phyloP scores from a whole-genome alignment of 2,329 filamentous ascomycete species.

The Colletotrichum sp. region DNA sequence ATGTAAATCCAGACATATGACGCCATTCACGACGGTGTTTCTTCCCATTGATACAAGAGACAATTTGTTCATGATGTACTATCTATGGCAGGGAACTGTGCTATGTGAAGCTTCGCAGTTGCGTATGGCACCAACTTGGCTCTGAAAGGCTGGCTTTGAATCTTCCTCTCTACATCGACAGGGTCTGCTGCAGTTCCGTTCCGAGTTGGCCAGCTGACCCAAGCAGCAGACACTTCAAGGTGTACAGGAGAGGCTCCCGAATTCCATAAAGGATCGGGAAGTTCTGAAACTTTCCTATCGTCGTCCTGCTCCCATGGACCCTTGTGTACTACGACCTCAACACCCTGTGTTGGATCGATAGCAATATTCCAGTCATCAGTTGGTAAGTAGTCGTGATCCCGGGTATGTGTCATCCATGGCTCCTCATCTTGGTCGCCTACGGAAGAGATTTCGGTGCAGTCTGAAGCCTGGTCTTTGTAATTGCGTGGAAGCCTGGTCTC shows the following conservation, averaged over 20 bases:
- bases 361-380: constrained; percentile 35
- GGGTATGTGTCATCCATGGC: constrained; percentile 23
- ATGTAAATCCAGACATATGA: too few relatives aligned
- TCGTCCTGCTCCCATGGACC: constrained; percentile 25
- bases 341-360: constrained; percentile 24
- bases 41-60: not conserved
- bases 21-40: fast-evolving
- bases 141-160: constrained; percentile 22
- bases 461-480: constrained; percentile 22
- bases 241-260: constrained; percentile 36
- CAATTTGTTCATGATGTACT: not conserved
- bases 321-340: not conserved
- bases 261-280: constrained; percentile 34
- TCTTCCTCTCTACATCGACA: constrained; percentile 30
- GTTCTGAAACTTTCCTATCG: constrained; percentile 24
- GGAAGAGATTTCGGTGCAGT: constrained; percentile 29
- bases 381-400: constrained; percentile 37
- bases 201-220: not conserved
- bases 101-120: constrained; percentile 50
- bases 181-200: constrained; percentile 4
- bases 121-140: constrained; percentile 46
- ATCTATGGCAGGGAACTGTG: constrained; percentile 38
- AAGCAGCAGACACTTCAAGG: constrained; percentile 33
- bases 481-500: not conserved
- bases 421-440: constrained; percentile 15